Percentiles rank a stretch among this genome's conserved stretches.
phyloP scores from a whole-genome alignment of 2,329 filamentous ascomycete genomes.

The Colletotrichum trifolii region DNA sequence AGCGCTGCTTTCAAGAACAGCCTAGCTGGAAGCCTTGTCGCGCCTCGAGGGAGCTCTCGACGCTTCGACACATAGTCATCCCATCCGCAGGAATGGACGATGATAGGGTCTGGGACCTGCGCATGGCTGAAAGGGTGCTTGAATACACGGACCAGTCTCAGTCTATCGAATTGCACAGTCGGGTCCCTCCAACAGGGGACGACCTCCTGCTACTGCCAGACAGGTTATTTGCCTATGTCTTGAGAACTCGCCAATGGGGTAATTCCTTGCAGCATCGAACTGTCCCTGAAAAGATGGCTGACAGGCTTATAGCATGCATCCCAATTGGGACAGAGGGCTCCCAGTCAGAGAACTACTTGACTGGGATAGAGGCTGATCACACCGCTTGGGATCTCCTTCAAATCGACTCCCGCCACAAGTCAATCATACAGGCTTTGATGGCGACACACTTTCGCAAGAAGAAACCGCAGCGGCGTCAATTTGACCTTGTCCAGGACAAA shows the following conservation, averaged over 20 bases:
- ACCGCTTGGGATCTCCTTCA: background rate
- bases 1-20: background rate
- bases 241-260: slow-evolving; percentile 18
- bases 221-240: background rate
- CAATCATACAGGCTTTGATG: slow-evolving; percentile 24
- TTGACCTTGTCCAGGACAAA: slow-evolving; percentile 58
- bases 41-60: background rate
- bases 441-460: slow-evolving; percentile 53
- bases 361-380: background rate
- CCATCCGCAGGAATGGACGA: background rate
- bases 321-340: background rate
- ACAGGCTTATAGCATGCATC: background rate
- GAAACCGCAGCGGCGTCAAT: slow-evolving; percentile 46
- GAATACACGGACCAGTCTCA: slow-evolving; percentile 2
- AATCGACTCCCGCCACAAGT: background rate
- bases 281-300: background rate
- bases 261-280: background rate
- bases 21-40: slow-evolving; percentile 10
- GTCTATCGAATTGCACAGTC: background rate
- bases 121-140: background rate
- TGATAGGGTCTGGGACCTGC: slow-evolving; percentile 1
- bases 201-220: background rate
- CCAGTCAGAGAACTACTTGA: background rate
- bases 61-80: background rate
- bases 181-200: background rate